Evolutionary conservation across 2,329 filamentous ascomycete genomes (phyloP), one percentile per base, ranked within the genome.

Genomic region (Rutstroemia sydowiana): DNA sequence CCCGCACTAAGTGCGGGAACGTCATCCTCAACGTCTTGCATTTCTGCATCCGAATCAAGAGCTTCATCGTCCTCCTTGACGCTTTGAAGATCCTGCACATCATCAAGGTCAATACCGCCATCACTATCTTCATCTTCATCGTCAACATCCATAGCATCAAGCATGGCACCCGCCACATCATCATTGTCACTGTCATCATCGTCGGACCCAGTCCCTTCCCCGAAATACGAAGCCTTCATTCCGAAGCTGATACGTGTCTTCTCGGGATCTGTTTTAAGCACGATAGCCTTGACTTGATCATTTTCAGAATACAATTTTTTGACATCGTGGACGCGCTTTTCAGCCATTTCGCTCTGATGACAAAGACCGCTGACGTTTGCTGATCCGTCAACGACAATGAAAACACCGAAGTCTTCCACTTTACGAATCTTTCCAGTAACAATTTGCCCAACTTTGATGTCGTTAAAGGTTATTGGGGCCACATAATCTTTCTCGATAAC

Each of bases 351-450:
- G 57, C 84, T 92, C 56, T 87, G 82, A 68, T 98, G 93, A 68
- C 92, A 97, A 9, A 98, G 77, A 56, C 93, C 93, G 61, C 92
- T 95, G 56, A 98, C 82, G 60, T 95, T 95, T 51, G 81, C 77
- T 4, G 91, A 95, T 55, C 86, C 83, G 67, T 96, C 89, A 18
- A 98, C 75, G 40, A 95, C 81, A 61, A 98, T 87, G 68, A 98
- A 98, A 5, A 92, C 92, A 58, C 93, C 93, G 66, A 91, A 98
- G 30, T 95, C 87, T 64, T 95, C 88, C 2, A 97, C 90, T 69
- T 95, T 95, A 62, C 91, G 85, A 51, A 98, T 82, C 65, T 88
- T 95, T 45, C 91, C 93, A 11, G 88, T 95, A 31, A 98, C 78
- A 30, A 90, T 73, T 68, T 95, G 87, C 6, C 90, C 91, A 56